Percentiles rank a stretch among this genome's conserved stretches.
phyloP scores from a whole-genome alignment of 306 rosid genomes.

The Neltuma alba region DNA sequence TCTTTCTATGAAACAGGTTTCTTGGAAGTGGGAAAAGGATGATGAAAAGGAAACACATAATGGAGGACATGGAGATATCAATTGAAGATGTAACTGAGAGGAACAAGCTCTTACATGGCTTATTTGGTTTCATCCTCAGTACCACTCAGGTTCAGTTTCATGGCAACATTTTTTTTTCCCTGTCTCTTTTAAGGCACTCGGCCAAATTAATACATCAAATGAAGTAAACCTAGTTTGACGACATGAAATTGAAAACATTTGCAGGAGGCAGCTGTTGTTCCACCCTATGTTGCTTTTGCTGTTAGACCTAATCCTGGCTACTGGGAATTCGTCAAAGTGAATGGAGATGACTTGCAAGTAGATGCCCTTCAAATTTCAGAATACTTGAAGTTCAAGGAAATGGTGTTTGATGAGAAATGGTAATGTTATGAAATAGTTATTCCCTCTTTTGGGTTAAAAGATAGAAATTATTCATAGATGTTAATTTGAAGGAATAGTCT shows the following conservation, averaged over 20 bases:
- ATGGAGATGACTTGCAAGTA: conserved; percentile 70
- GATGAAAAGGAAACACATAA: conserved; percentile 60
- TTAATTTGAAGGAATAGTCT: neutral
- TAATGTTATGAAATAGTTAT: no score
- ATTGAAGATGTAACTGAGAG: conserved; percentile 69
- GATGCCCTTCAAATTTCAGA: conserved; percentile 64
- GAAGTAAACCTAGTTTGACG: neutral
- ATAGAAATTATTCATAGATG: neutral
- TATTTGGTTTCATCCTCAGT: conserved; percentile 71
- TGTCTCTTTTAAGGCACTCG: neutral
- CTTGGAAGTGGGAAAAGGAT: conserved; percentile 54
- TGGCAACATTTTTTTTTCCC: neutral
- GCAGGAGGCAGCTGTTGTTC: conserved; percentile 81
- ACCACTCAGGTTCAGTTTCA: conserved; percentile 68
- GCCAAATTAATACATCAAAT: neutral
- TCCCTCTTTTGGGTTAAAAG: no score
- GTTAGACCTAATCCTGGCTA: conserved; percentile 86
- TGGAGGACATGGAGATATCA: conserved; percentile 65
- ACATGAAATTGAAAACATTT: conserved; percentile 1
- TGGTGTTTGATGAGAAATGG: conserved; percentile 58
- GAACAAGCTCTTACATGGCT: conserved; percentile 63
- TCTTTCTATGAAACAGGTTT: conserved; percentile 35
- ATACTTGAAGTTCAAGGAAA: conserved; percentile 76
- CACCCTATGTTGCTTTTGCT: conserved; percentile 88
- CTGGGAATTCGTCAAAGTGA: conserved; percentile 87